A percentile compares a stretch with the other conserved stretches of the same genome.
phyloP scores from a whole-genome alignment of 495 filamentous ascomycete species.

The Penicillium crystallinum region DNA sequence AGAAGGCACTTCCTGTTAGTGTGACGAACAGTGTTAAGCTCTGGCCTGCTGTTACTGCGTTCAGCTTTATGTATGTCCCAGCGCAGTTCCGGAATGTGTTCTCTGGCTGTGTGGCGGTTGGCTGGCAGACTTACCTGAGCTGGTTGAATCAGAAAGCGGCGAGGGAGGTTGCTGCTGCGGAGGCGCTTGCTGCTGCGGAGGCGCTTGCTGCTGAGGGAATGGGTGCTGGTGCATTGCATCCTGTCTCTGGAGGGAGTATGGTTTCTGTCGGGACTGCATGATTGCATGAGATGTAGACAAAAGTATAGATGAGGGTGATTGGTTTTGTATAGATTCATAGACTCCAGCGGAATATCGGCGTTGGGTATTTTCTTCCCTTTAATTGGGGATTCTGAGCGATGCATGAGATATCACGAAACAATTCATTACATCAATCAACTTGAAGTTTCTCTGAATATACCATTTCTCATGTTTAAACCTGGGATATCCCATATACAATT shows the following conservation, averaged over 20 bases:
- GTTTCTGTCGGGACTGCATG: conserved; percentile 24
- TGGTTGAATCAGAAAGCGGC: conserved; percentile 75
- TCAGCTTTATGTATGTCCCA: conserved; percentile 79
- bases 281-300: not conserved
- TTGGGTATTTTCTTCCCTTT: not conserved
- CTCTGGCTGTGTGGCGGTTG: conserved; percentile 69
- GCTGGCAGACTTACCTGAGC: conserved; percentile 88
- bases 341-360: conserved; percentile 1
- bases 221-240: conserved; percentile 3
- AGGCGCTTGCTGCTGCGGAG: conserved; percentile 21
- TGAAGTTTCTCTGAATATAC: not conserved
- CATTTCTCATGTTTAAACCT: not conserved
- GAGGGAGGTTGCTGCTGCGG: conserved; percentile 40
- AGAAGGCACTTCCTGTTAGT: conserved; percentile 69
- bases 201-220: conserved; percentile 13
- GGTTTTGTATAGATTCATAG: conserved; percentile 16
- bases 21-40: conserved; percentile 77
- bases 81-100: conserved; percentile 76
- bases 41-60: conserved; percentile 84
- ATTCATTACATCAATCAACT: conserved; percentile 13
- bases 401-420: conserved; percentile 18
- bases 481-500: not conserved
- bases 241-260: conserved; percentile 5
- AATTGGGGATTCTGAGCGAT: conserved; percentile 7
- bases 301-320: not conserved